Evolutionary conservation across 2,329 filamentous ascomycete species (phyloP), one percentile per base, ranked within the genome.

Genomic region (Aureobasidium sp.): DNA sequence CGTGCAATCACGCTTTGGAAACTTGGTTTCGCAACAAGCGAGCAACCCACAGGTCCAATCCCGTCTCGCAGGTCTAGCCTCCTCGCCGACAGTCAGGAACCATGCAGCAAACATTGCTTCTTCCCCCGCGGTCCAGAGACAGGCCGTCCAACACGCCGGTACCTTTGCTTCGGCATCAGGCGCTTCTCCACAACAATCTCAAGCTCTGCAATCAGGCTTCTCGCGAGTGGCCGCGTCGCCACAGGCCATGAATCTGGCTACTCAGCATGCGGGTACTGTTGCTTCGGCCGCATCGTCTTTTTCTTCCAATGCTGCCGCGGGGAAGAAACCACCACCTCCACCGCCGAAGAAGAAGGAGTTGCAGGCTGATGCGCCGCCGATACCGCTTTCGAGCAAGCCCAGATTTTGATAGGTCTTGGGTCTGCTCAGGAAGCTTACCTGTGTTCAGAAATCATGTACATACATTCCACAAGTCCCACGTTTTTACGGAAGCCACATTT

Each of bases 31-130:
- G 7, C 70, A 68, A 6, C 57, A 61, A 12, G 69, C 75, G 55
- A 81, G 81, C 16, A 84, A 83, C 2, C 79, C 81, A 0, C 83
- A 79, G 72, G 77, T 79, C 2, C 79, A 87, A 55, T 79, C 80
- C 60, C 77, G 79, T 63, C 74, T 79, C 2, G 81, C 84, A 1
- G 61, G 86, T 11, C 76, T 74, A 54, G 85, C 84, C 1, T 81
- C 80, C 1, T 73, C 76, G 21, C 71, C 73, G 11, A 76, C 85
- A 53, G 45, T 49, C 12, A 24, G 25, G 16, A 49, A 30, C 16
- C 45, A 49, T 6, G 45, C 45, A 10, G 34, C 45, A 8, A 38
- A 30, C 11, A 30, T 49, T n/a, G 45, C 45, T 4, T 49, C 45
- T 10, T 49, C 45, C 7, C 45, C 45, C 16, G 45, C 45, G 2